Conservation (phyloP, 2,329 filamentous ascomycete genomes). For the Stachybotrys chlorohalonatus region DNA sequence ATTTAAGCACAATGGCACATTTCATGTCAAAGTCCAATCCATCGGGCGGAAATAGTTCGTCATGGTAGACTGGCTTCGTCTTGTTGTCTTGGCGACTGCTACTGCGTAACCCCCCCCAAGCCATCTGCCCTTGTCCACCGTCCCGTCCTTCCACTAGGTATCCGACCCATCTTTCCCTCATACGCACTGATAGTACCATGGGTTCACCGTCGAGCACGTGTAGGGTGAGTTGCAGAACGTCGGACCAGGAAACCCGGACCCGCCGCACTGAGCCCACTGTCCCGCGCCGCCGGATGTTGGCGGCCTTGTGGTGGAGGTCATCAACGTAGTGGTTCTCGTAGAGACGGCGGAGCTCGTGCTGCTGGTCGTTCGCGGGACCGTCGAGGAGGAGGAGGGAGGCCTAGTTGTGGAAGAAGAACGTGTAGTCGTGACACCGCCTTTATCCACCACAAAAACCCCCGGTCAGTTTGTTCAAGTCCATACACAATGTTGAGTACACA, state of each 20-base stretch:
- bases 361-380: background rate
- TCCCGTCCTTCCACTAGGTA: background rate
- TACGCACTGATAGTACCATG: constrained; percentile 1
- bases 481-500: background rate
- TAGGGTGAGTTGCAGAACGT: background rate
- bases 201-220: constrained; percentile 1
- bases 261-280: constrained; percentile 1
- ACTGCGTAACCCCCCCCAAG: background rate
- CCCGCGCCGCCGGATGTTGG: background rate
- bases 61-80: background rate
- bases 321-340: background rate
- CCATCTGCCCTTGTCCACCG: background rate
- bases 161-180: background rate
- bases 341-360: background rate
- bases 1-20: background rate
- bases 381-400: background rate
- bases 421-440: background rate
- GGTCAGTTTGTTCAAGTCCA: background rate
- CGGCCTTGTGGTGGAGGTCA: background rate
- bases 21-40: no score
- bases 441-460: background rate
- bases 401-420: background rate
- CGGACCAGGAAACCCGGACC: background rate
- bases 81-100: background rate
- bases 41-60: no score